These are phyloP conservation scores for Pilatotrama ljubarskyi DNA, from an alignment of 768 basidiomycete genomes.

Conservation along the genomic window DNA sequence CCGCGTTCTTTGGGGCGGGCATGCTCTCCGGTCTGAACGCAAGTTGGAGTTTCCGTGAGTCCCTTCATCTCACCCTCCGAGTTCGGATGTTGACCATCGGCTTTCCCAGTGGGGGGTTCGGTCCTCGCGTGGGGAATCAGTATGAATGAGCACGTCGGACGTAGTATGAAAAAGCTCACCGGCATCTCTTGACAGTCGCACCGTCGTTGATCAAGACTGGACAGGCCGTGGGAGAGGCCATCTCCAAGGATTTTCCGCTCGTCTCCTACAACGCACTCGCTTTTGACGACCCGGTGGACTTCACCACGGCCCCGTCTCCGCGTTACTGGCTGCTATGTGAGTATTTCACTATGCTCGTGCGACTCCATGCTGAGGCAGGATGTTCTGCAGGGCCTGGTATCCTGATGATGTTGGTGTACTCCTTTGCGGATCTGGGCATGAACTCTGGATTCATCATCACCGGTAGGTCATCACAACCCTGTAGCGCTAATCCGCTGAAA, in stretches of 20 bases:
- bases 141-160: not conserved
- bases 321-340: slow-evolving; percentile 27
- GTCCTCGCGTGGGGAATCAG: slow-evolving; percentile 62
- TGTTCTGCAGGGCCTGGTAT: slow-evolving; percentile 49
- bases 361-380: not conserved
- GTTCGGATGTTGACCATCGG: not conserved
- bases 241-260: slow-evolving; percentile 43
- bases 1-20: slow-evolving; percentile 61
- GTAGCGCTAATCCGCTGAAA: too few species aligned
- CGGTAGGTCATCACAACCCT: not conserved
- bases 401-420: slow-evolving; percentile 60
- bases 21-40: slow-evolving; percentile 59
- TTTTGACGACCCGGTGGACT: slow-evolving; percentile 32
- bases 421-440: slow-evolving; percentile 52
- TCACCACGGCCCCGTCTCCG: slow-evolving; percentile 32
- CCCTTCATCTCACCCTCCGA: not conserved
- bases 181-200: slow-evolving; percentile 34
- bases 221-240: slow-evolving; percentile 43
- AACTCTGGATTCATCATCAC: slow-evolving; percentile 39
- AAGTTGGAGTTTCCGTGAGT: slow-evolving; percentile 57
- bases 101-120: slow-evolving; percentile 33
- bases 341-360: not conserved
- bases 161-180: not conserved
- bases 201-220: slow-evolving; percentile 57
- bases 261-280: slow-evolving; percentile 48